phyloP scores from a whole-genome alignment of 176 grass and related monocot species.

The Carex cristatella region DNA sequence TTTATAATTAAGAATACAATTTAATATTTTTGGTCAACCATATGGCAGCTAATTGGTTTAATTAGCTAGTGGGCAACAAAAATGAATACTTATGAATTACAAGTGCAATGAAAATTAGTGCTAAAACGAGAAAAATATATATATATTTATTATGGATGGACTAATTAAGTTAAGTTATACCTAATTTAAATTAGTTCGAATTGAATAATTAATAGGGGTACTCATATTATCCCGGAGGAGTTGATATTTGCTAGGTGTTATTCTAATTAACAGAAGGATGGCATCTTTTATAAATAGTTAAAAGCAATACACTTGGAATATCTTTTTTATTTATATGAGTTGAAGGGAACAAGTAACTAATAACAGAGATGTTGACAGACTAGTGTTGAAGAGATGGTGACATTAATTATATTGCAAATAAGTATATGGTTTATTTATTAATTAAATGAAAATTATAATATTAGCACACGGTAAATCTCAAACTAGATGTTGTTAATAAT shows the following conservation, averaged over 20 bases:
- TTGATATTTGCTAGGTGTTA: background rate
- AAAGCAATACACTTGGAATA: background rate
- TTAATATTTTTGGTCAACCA: background rate
- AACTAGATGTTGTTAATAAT: background rate
- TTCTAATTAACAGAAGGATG: background rate
- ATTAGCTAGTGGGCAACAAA: background rate
- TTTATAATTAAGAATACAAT: background rate
- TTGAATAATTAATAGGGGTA: background rate
- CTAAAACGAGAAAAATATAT: background rate
- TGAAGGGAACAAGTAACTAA: background rate
- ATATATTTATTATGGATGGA: background rate
- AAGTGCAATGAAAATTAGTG: background rate
- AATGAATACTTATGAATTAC: background rate
- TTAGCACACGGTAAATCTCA: background rate
- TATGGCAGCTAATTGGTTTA: background rate
- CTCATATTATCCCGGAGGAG: background rate
- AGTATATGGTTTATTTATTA: background rate
- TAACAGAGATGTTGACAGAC: background rate
- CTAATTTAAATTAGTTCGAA: background rate
- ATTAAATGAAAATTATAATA: background rate
- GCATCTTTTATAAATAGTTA: background rate
- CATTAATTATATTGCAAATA: background rate
- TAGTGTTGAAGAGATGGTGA: background rate
- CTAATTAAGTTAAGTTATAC: background rate
- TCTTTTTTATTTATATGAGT: background rate